Evolutionary conservation across 2,329 filamentous ascomycete species (phyloP).

Genomic region (Aphanocladium album): DNA sequence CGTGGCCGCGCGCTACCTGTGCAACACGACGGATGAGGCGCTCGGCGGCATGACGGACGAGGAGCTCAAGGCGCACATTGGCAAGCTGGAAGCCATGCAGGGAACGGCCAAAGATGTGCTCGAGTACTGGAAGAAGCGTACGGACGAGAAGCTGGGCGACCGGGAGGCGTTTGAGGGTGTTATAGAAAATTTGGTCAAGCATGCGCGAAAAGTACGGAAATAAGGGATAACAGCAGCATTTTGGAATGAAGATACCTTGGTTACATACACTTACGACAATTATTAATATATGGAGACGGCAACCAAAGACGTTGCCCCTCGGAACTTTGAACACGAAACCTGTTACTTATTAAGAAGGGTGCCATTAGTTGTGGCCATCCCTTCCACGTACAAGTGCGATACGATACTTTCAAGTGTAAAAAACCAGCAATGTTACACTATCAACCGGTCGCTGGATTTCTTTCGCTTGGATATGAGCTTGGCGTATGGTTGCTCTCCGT

Average conservation of each 20-base stretch:
- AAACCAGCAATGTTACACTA: no score
- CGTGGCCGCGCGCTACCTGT: slow-evolving; percentile 70
- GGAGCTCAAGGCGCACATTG: slow-evolving; percentile 69
- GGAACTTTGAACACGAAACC: no score
- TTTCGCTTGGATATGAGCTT: no score
- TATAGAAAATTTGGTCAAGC: slow-evolving; percentile 92
- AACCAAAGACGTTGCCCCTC: no score
- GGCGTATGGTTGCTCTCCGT: no score
- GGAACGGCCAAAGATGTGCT: slow-evolving; percentile 70
- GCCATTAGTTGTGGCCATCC: no score
- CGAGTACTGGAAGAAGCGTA: slow-evolving; percentile 81
- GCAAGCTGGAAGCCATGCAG: slow-evolving; percentile 63
- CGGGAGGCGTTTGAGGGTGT: slow-evolving; percentile 93
- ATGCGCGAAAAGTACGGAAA: slow-evolving; percentile 80
- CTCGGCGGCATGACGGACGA: slow-evolving; percentile 71
- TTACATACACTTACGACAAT: slow-evolving; percentile 6
- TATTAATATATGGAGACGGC: not conserved
- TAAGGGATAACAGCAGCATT: slow-evolving; percentile 32
- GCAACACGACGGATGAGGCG: slow-evolving; percentile 78
- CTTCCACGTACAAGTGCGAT: no score
- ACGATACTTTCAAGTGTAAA: no score
- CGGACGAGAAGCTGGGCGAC: slow-evolving; percentile 83
- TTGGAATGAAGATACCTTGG: not conserved
- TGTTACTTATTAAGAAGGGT: no score
- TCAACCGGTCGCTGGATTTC: no score